Base-by-base conservation (phyloP, 345 rosid species). In the Populus deltoides region DNA sequence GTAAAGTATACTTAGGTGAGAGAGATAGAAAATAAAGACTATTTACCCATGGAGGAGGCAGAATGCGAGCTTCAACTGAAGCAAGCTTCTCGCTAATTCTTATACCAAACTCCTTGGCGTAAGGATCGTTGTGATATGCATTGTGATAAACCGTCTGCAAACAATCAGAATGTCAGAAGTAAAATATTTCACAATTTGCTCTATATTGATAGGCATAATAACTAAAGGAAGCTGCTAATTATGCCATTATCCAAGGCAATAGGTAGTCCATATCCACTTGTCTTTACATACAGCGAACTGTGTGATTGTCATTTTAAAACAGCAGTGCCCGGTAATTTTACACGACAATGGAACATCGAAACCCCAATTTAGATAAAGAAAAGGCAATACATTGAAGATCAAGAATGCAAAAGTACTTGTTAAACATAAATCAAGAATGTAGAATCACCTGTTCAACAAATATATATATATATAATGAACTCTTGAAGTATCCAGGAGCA, bases 71-170 rank as follows among this genome's bases (percentile, higher is more conserved):
- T 81, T 96, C 99, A 72, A 96, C 98, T 36, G 93, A 89, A 13
- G 99, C 97, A 62, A 96, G 98, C 81, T 70, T 89, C 65, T 91
- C 88, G 51, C 95, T 94, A 47, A 96, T 96, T 80, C 89, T 94
- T 70, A 96, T 96, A n/a, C 98, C 99, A 83, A 96, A 93, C 81
- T 96, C 99, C 79, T 90, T 86, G 2, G 99, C 99, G 66, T 91
- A 92, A 6, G 90, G 97, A 82, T 96, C 99, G 11, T 89, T 67
- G 45, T 73, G 77, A 73, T 93, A 93, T 16, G 90, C 93, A 85
- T 96, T 96, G 61, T 92, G 97, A 8, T 16, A 59, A 38, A 96
- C 97, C 18, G 97, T 96, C 99, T 96, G 76, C 71, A 62, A 75
- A 75, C 15, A 41, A 74, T 73, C 35, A n/a, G 38, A 51, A 67